Evolutionary conservation across 2,329 filamentous ascomycete species (phyloP).

Genomic region (Xenoacremonium recifei): DNA sequence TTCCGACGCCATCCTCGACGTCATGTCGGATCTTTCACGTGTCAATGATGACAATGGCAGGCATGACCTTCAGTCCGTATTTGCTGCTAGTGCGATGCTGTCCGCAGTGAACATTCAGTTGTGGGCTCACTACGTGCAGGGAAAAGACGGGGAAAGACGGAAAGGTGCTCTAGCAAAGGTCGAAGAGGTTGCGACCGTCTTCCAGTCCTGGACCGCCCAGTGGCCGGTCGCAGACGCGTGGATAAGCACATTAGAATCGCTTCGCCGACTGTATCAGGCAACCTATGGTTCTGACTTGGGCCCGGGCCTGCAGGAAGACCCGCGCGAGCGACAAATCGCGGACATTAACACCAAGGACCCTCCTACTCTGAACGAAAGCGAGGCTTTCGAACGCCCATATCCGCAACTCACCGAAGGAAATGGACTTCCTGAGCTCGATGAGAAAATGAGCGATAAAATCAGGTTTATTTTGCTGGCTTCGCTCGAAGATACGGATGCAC

Average conservation of each 20-base stretch:
- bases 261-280: neutral
- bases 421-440: neutral
- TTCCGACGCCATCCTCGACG: neutral
- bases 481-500: neutral
- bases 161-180: neutral
- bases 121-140: neutral
- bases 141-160: neutral
- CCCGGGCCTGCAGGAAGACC: neutral
- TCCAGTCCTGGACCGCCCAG: neutral
- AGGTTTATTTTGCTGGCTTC: neutral
- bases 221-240: neutral
- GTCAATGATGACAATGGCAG: neutral
- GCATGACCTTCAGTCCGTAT: neutral
- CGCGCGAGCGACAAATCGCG: neutral
- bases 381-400: neutral
- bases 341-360: neutral
- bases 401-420: neutral
- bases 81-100: neutral
- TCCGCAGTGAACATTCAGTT: neutral
- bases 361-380: neutral
- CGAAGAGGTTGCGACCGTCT: neutral
- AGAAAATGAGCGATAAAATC: neutral
- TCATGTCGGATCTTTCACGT: neutral
- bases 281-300: neutral
- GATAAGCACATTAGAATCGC: neutral